phyloP scores from a whole-genome alignment of 2,329 filamentous ascomycete species.

The Aureobasidium namibiae region DNA sequence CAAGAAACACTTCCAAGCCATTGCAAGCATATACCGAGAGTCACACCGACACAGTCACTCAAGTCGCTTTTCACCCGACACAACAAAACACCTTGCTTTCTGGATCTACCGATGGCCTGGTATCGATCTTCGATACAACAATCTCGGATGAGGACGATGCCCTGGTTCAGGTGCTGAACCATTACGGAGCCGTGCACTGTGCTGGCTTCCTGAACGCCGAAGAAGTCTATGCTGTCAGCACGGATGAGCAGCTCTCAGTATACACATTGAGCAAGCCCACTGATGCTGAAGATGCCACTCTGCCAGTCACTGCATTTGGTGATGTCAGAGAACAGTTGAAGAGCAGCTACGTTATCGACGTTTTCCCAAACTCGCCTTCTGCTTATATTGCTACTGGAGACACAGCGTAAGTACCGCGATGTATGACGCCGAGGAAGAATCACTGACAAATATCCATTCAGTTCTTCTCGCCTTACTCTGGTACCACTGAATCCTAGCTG shows the following conservation, averaged over 20 bases:
- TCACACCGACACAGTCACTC: slow-evolving; percentile 52
- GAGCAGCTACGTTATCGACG: slow-evolving; percentile 67
- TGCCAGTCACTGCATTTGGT: slow-evolving; percentile 50
- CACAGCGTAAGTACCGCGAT: slow-evolving; percentile 4
- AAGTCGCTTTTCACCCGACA: slow-evolving; percentile 38
- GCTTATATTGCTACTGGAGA: slow-evolving; percentile 16
- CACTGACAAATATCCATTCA: neutral
- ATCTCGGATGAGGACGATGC: slow-evolving; percentile 70
- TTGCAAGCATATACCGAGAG: slow-evolving; percentile 36
- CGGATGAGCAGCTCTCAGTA: slow-evolving; percentile 69
- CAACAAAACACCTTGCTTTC: slow-evolving; percentile 58
- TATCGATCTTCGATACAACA: slow-evolving; percentile 67
- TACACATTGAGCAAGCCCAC: slow-evolving; percentile 60
- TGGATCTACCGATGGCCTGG: slow-evolving; percentile 69
- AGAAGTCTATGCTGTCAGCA: slow-evolving; percentile 64
- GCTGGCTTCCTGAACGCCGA: slow-evolving; percentile 60
- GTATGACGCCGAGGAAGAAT: neutral
- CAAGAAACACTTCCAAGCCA: slow-evolving; percentile 30
- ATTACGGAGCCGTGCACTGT: slow-evolving; percentile 64
- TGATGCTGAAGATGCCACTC: slow-evolving; percentile 43
- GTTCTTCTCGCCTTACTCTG: slow-evolving; percentile 10
- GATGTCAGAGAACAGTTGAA: slow-evolving; percentile 58
- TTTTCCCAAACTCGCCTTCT: slow-evolving; percentile 46
- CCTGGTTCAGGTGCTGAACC: slow-evolving; percentile 69
- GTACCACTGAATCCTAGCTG: slow-evolving; percentile 15